These are phyloP conservation scores for Brassica napus DNA, from an alignment of 345 rosid genomes.

Conservation along the genomic window Da-Ae NC_063447.1:48123001-48123500, in stretches of 20 bases:
- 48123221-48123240: background rate
- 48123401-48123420: background rate
- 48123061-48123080: constrained; percentile 14
- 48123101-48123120: constrained; percentile 6
- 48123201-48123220: constrained; percentile 18
- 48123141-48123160: constrained; percentile 3
- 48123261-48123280: background rate
- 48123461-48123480: background rate
- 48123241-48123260: background rate
- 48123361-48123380: background rate
- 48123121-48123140: constrained; percentile 33
- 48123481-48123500: background rate
- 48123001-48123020: background rate
- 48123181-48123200: constrained; percentile 18
- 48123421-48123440: background rate
- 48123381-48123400: background rate
- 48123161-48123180: constrained; percentile 10
- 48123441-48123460: background rate
- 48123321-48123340: background rate
- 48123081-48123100: constrained; percentile 2
- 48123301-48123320: background rate
- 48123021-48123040: background rate
- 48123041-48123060: background rate
- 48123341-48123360: background rate
- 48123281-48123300: background rate